Evolutionary conservation across 2,329 filamentous ascomycete species (phyloP).

Genomic region (Trichoderma polysporum): DNA sequence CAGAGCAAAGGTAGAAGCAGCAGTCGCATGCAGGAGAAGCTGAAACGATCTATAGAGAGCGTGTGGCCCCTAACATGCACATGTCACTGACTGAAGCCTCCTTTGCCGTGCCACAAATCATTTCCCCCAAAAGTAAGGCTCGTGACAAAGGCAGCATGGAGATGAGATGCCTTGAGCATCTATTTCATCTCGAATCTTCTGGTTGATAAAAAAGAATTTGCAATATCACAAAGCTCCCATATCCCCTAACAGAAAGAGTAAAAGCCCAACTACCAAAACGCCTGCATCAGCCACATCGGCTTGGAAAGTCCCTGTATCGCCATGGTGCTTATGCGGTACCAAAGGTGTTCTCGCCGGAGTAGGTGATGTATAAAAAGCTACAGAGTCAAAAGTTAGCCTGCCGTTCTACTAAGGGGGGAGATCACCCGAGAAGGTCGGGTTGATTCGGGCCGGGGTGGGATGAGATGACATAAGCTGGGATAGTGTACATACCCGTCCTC

Average conservation of each 20-base stretch:
- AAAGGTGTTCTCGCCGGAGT: constrained; percentile 99
- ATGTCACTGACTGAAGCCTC: background rate
- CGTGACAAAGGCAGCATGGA: background rate
- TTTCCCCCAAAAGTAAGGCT: background rate
- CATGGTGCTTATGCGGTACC: constrained; percentile 46
- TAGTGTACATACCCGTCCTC: constrained; percentile 59
- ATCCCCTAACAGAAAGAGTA: constrained; percentile 29
- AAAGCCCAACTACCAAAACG: constrained; percentile 37
- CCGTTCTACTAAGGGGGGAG: background rate
- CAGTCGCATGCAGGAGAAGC: background rate
- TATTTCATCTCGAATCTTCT: constrained; percentile 6
- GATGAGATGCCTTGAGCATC: background rate
- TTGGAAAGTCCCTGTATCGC: constrained; percentile 14
- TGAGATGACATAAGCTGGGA: background rate
- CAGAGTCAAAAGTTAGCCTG: constrained; percentile 23
- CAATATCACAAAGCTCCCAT: constrained; percentile 31
- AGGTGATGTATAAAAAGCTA: constrained; percentile 97
- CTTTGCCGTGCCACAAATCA: background rate
- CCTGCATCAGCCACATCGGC: constrained; percentile 34
- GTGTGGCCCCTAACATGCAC: background rate
- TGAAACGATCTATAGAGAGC: background rate
- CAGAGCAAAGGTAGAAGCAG: background rate
- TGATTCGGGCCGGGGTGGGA: background rate
- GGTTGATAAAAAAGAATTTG: constrained; percentile 13
- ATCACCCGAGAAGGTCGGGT: background rate